phyloP scores from a whole-genome alignment of 306 rosid genomes.

The Sesbania bispinosa region DNA sequence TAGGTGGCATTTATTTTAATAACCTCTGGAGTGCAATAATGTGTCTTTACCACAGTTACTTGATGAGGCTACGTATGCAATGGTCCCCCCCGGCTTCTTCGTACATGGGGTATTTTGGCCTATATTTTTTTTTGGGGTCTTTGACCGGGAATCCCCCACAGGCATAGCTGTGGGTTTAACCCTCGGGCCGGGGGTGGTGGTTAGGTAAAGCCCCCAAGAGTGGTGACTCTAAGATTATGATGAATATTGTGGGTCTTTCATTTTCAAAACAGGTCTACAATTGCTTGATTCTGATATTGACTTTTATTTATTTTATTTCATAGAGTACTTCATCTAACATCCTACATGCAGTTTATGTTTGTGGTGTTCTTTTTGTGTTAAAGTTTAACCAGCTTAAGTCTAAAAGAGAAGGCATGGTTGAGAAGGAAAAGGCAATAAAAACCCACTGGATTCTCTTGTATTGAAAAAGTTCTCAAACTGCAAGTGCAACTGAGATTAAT shows the following conservation, averaged over 20 bases:
- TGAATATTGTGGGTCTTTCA: not conserved
- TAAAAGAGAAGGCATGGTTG: not conserved
- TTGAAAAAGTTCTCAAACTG: not conserved
- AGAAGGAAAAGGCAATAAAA: not conserved
- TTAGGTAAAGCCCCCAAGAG: no score
- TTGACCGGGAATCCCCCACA: no score
- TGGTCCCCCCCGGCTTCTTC: not conserved
- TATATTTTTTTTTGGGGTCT: no score
- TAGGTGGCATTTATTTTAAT: not conserved
- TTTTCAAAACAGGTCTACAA: not conserved
- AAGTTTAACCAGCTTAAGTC: not conserved
- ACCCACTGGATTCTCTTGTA: not conserved
- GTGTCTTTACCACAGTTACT: conserved; percentile 8
- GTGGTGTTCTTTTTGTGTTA: not conserved
- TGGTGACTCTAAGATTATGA: no score
- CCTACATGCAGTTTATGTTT: not conserved
- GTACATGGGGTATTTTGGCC: not conserved
- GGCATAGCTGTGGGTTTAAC: no score
- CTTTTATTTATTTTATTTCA: not conserved
- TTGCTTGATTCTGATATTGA: not conserved
- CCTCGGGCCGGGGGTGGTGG: no score
- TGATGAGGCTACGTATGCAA: conserved; percentile 9
- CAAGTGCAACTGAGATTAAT: not conserved
- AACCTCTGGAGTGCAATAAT: not conserved
- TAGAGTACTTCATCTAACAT: not conserved